Percentiles rank a stretch among this genome's conserved stretches.
Evolutionary conservation across 2,329 filamentous ascomycete genomes (phyloP).

Genomic region (Trichophyton benhamiae): DNA sequence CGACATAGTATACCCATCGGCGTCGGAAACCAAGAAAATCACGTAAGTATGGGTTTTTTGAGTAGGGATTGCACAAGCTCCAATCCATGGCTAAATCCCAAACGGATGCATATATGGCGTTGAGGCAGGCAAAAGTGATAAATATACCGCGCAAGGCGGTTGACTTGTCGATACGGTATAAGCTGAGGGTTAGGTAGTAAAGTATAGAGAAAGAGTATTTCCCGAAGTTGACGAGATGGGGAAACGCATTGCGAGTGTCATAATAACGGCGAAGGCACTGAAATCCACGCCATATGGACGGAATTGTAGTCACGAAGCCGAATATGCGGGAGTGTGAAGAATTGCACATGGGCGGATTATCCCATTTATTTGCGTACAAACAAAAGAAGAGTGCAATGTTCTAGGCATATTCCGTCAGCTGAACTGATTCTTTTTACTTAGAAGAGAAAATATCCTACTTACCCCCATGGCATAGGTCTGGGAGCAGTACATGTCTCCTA

Average conservation of each 20-base stretch:
- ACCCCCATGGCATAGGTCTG: conserved; percentile 80
- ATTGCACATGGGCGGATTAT: conserved; percentile 63
- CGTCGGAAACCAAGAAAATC: conserved; percentile 68
- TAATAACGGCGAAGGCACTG: conserved; percentile 84
- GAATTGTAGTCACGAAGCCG: conserved; percentile 73
- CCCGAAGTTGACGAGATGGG: conserved; percentile 80
- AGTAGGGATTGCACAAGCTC: conserved; percentile 68
- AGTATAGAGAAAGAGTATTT: conserved; percentile 83
- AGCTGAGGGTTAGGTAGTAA: conserved; percentile 62
- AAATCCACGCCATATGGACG: conserved; percentile 77
- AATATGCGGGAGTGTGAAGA: conserved; percentile 70
- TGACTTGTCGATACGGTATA: conserved; percentile 64
- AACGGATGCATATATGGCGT: conserved; percentile 69
- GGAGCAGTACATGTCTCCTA: conserved; percentile 96
- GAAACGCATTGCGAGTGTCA: conserved; percentile 78
- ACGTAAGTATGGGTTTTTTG: conserved; percentile 56
- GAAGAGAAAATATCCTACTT: conserved; percentile 32
- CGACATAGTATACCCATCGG: conserved; percentile 71
- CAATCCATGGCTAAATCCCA: conserved; percentile 98
- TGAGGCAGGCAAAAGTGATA: conserved; percentile 67
- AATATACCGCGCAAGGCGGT: conserved; percentile 54
- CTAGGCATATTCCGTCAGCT: conserved; percentile 32
- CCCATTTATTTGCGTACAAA: conserved; percentile 70
- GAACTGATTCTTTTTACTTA: neutral
- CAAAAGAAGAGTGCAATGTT: conserved; percentile 93